Evolutionary conservation across 345 rosid genomes (phyloP), one percentile per base, ranked within the genome.

Genomic region (Eucalyptus curtisii): DNA sequence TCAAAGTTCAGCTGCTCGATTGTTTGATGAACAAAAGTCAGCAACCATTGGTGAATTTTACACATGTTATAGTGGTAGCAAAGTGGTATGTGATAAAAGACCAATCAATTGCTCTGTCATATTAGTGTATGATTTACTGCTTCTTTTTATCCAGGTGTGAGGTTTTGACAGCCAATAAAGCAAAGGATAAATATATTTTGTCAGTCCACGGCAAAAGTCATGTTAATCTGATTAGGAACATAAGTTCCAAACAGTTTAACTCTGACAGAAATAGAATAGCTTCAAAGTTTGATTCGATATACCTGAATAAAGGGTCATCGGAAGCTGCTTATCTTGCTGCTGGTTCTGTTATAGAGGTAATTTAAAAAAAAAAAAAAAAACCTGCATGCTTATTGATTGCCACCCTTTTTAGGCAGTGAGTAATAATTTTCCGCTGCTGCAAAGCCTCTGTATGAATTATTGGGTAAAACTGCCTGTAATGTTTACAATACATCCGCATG

Each of bases 291-390:
- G 92, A 94, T 92, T 98, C 98, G 19, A 95, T 98, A 48, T 97
- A 98, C 90, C 92, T 98, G 2, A 97, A 97, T 90, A 90, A 94
- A 91, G 95, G 97, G 47, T 96, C 99, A 44, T 95, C 98, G 2
- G 96, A 97, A 92, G 93, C 98, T 50, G 98, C 99, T 79, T 95
- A 94, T 89, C 95, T 95, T 40, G 96, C 99, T 88, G 99, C 97
- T 88, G 99, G 99, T 45, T 96, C 99, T 85, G 97, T 97, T 68
- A 89, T 98, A 5, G 94, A 97, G 97, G 99, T 98, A 92, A 87
- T 45, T 8, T 50, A 17, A n/a, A n/a, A n/a, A n/a, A n/a, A n/a
- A n/a, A n/a, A n/a, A n/a, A n/a, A n/a, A n/a, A n/a, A n/a, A 24
- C 81, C 45, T 37, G 81, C 25, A 37, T 71, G 14, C 14, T 33